Base-by-base conservation (phyloP, 768 basidiomycete genomes). In the Xerocomellus intermedius region DNA sequence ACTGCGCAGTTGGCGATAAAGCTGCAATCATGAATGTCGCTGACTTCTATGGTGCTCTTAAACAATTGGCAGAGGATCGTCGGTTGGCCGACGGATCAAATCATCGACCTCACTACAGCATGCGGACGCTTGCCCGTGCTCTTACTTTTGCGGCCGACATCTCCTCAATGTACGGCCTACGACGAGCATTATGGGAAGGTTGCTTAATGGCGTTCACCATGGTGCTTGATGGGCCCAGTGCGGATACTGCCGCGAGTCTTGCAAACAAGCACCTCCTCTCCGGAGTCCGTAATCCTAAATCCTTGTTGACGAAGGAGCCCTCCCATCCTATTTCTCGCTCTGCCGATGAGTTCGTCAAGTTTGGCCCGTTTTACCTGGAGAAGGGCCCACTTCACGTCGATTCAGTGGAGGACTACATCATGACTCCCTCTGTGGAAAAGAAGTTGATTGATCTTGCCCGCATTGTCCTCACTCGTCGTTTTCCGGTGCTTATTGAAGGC, bases 121-220 rank as follows among this genome's bases (percentile, higher is more conserved):
- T 98, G 91, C 87, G 97, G 21, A 98, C 96, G 0, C 79, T 99
- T 56, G 79, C 91, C 5, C 87, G 97, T 48, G 93, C 94, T 0
- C 76, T 99, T 46, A 91, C 84, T 0, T 98, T 97, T 70, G 89
- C 94, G 1, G 84, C 90, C 2, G 90, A 96, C 57, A 87, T 88
- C 42, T 84, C 89, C 0, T 74, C 80, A 35, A 71, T 78, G 28
- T 98, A 91, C 61, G 86, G 92, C 26, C 74, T 98, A 9, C 83
- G 94, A 36, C 78, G 97, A 38, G 86, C 91, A 1, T 75, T 98
- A 19, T 98, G 92, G 91, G 97, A 98, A 70, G 96, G 97, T 1
- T 96, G 91, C 69, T 67, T 98, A 53, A 98, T 99, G 97, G 88
- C 92, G 0, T 99, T 98, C 70, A 97, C 94, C 7, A 98, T 97